Evolutionary conservation across 2,329 filamentous ascomycete species (phyloP).

Genomic region (Triangularia verruculosa): DNA sequence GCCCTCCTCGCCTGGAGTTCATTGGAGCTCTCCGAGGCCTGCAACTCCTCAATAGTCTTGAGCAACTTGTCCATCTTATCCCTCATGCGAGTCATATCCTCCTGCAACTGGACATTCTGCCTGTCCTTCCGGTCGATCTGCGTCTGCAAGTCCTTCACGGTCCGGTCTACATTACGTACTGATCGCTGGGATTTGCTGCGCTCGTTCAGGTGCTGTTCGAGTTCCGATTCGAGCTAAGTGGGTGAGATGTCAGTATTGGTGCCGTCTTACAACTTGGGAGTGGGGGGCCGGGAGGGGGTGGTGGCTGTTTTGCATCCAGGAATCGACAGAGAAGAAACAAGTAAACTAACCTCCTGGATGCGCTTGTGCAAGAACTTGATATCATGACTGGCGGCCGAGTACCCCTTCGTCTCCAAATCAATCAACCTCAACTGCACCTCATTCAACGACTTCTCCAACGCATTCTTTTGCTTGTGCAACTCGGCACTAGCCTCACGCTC

Average conservation of each 20-base stretch:
- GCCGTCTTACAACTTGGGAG: not conserved
- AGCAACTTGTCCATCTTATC: conserved; percentile 91
- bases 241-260: conserved; percentile 18
- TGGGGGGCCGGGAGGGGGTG: not conserved
- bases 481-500: conserved; percentile 80
- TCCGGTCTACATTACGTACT: conserved; percentile 88
- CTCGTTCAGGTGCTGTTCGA: conserved; percentile 78
- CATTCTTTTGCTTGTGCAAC: conserved; percentile 85
- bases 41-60: conserved; percentile 87
- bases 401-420: conserved; percentile 95
- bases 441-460: conserved; percentile 83
- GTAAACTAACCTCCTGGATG: conserved; percentile 78
- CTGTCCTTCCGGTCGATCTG: conserved; percentile 95
- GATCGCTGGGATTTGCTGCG: conserved; percentile 80
- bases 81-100: conserved; percentile 80
- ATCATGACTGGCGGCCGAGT: conserved; percentile 90
- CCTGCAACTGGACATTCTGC: conserved; percentile 72
- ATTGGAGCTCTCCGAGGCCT: conserved; percentile 76
- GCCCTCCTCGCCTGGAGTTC: conserved; percentile 81
- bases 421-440: conserved; percentile 87
- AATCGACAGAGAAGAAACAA: not conserved
- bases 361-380: conserved; percentile 92
- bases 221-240: conserved; percentile 75
- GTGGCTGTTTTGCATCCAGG: not conserved
- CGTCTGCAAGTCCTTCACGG: conserved; percentile 85